A percentile compares a stretch with the other conserved stretches of the same genome.
These are phyloP conservation scores for Inonotus hispidus DNA, from an alignment of 1,284 basidiomycete genomes.

Conservation along the genomic window DNA sequence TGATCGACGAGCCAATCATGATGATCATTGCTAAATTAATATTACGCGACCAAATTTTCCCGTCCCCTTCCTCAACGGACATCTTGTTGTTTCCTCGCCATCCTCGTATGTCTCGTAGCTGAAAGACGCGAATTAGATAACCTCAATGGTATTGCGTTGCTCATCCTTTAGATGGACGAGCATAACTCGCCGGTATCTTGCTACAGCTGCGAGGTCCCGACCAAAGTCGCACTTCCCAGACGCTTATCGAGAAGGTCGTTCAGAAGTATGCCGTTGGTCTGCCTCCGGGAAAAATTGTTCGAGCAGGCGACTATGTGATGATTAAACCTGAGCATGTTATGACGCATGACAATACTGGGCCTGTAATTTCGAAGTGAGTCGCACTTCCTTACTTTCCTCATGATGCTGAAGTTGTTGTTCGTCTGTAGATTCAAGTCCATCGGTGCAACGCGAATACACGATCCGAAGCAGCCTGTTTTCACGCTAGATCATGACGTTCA, in stretches of 20 bases:
- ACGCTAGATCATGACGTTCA: slow-evolving; percentile 99
- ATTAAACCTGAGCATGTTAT: slow-evolving; percentile 96
- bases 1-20: background rate
- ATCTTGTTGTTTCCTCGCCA: background rate
- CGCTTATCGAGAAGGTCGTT: slow-evolving; percentile 96
- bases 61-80: background rate
- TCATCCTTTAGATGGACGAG: background rate
- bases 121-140: background rate
- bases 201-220: slow-evolving; percentile 28
- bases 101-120: background rate
- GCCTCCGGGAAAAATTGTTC: slow-evolving; percentile 69
- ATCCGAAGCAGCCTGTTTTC: slow-evolving; percentile 87
- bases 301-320: slow-evolving; percentile 99
- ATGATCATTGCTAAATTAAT: background rate
- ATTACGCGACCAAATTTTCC: background rate
- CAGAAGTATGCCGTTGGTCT: slow-evolving; percentile 94
- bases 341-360: slow-evolving; percentile 98
- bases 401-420: slow-evolving; percentile 14
- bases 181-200: slow-evolving; percentile 27
- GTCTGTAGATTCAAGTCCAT: slow-evolving; percentile 84
- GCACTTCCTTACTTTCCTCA: background rate
- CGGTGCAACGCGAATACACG: slow-evolving; percentile 81
- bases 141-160: background rate
- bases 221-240: slow-evolving; percentile 58
- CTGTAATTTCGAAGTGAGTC: slow-evolving; percentile 89